Evolutionary conservation across 805 yeast genomes (phyloP).

Genomic region (Wickerhamiella azymoides): DNA sequence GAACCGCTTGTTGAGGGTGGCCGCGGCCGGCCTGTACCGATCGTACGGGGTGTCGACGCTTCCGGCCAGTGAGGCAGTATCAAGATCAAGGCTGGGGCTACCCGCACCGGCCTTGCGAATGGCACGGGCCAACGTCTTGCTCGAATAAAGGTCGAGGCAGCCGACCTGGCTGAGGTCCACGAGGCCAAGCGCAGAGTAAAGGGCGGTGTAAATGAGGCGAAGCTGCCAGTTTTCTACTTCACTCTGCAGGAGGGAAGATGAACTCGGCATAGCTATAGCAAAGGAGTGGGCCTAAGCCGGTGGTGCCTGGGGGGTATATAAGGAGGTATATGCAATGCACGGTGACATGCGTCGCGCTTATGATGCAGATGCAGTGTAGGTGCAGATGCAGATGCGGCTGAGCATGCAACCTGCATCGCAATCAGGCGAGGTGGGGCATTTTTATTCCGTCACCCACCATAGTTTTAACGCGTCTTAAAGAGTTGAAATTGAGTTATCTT

Average conservation of each 20-base stretch:
- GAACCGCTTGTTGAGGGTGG: neutral
- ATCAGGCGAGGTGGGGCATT: neutral
- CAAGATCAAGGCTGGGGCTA: neutral
- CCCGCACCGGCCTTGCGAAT: neutral
- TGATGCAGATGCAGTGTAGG: neutral
- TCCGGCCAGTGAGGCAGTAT: neutral
- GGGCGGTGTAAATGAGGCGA: neutral
- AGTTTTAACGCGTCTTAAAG: too few species aligned
- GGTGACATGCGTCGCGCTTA: neutral
- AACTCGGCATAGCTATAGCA: too few species aligned
- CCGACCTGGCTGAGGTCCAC: neutral
- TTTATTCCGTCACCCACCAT: too few species aligned
- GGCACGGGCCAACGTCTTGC: neutral
- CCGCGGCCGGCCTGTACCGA: neutral
- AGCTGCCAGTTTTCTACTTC: slow-evolving; percentile 1
- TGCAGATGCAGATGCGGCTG: neutral
- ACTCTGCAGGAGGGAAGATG: too few species aligned
- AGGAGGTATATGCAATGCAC: neutral
- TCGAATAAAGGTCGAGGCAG: neutral
- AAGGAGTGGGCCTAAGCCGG: too few species aligned
- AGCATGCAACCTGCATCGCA: neutral
- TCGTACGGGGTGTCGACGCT: neutral
- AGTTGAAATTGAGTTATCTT: too few species aligned
- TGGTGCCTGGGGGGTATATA: neutral
- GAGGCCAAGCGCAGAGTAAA: slow-evolving; percentile 2